phyloP scores from a whole-genome alignment of 768 basidiomycete genomes.

The Leucogyrophana mollusca region DNA sequence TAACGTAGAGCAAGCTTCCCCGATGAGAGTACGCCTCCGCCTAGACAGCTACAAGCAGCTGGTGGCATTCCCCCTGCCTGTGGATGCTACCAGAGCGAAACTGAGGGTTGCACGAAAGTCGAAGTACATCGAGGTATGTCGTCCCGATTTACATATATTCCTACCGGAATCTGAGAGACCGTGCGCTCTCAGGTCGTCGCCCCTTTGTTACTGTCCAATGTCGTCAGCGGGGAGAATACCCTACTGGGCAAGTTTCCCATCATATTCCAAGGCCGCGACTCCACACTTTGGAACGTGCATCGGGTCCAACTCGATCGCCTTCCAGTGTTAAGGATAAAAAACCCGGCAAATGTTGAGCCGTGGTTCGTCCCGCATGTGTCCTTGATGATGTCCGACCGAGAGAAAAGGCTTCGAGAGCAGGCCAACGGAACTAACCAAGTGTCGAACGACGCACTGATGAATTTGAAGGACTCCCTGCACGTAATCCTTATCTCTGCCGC shows the following conservation, averaged over 20 bases:
- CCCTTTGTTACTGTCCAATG: constrained; percentile 14
- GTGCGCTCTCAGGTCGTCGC: constrained; percentile 28
- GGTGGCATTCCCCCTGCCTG: constrained; percentile 43
- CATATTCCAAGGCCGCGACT: constrained; percentile 9
- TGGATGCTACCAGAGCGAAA: constrained; percentile 35
- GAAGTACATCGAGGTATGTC: constrained; percentile 40
- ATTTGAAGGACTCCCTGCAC: constrained; percentile 33
- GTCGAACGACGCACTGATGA: constrained; percentile 22
- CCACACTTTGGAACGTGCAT: constrained; percentile 37
- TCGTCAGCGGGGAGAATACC: constrained; percentile 12
- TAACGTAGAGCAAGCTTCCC: constrained; percentile 10
- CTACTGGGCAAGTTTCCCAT: constrained; percentile 29
- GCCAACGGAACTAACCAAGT: not conserved
- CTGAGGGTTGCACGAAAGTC: constrained; percentile 55
- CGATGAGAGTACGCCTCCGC: constrained; percentile 3
- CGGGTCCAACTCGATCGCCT: constrained; percentile 34
- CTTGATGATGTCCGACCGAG: constrained; percentile 32
- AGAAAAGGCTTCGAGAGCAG: constrained; percentile 11
- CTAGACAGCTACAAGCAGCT: constrained; percentile 18
- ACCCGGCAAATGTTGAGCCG: constrained; percentile 5
- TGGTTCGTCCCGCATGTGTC: constrained; percentile 35
- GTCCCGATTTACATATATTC: not conserved
- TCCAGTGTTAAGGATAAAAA: constrained; percentile 27
- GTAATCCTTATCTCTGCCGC: constrained; percentile 22
- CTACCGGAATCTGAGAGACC: constrained; percentile 1